Conservation (phyloP, 306 rosid genomes). For the Trifolium subterraneum region DNA sequence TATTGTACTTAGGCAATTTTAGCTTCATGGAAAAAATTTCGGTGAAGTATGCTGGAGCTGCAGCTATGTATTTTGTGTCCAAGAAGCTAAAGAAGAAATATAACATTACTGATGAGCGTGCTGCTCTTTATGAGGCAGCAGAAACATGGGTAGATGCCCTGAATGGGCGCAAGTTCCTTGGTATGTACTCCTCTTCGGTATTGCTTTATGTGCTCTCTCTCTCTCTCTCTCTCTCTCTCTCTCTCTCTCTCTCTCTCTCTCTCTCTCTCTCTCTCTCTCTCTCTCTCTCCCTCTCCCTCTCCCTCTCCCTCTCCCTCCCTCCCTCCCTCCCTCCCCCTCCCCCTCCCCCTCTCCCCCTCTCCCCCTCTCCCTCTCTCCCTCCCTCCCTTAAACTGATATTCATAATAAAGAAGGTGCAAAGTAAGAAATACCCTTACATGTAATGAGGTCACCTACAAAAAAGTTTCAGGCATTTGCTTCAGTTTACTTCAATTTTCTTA, state of each 20-base stretch:
- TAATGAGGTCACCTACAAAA: conserved; percentile 5
- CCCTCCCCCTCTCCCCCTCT: too few relatives aligned
- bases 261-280: too few relatives aligned
- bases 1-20: conserved; percentile 72
- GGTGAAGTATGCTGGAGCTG: conserved; percentile 95
- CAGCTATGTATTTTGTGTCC: conserved; percentile 95
- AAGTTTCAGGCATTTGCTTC: conserved; percentile 8
- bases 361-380: too few relatives aligned
- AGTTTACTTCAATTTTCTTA: conserved; percentile 25
- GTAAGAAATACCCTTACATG: conserved; percentile 3
- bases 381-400: not conserved
- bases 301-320: too few relatives aligned
- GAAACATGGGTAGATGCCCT: conserved; percentile 96
- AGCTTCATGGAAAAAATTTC: conserved; percentile 73
- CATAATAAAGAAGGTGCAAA: conserved; percentile 20
- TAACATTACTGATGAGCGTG: conserved; percentile 94
- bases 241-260: too few relatives aligned
- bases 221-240: not conserved
- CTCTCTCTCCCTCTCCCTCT: too few relatives aligned
- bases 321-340: too few relatives aligned
- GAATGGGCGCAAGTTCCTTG: conserved; percentile 84
- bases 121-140: conserved; percentile 91
- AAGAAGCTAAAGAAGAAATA: conserved; percentile 95
- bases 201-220: not conserved
- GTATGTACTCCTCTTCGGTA: conserved; percentile 52